phyloP scores from a whole-genome alignment of 768 basidiomycete genomes.

The Artomyces pyxidatus region DNA sequence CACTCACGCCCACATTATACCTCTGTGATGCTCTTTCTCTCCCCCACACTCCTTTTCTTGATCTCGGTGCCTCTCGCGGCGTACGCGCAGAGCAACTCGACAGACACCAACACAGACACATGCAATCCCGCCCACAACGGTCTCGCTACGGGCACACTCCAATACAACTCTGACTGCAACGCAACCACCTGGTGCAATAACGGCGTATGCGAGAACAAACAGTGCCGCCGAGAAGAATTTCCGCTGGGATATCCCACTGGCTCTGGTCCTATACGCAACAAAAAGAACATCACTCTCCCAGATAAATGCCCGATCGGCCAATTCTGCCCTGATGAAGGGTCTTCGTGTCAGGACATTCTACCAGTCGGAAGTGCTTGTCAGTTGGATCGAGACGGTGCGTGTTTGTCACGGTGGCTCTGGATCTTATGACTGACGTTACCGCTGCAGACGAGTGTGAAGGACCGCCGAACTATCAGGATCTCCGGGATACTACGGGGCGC shows the following conservation, averaged over 20 bases:
- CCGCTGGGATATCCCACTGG: conserved; percentile 56
- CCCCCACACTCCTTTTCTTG: conserved; percentile 49
- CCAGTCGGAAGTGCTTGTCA: conserved; percentile 66
- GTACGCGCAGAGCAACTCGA: conserved; percentile 26
- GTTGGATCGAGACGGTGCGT: conserved; percentile 76
- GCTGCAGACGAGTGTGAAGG: conserved; percentile 67
- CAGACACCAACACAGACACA: conserved; percentile 29
- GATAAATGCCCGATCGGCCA: conserved; percentile 48
- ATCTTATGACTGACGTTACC: not conserved
- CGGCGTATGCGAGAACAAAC: conserved; percentile 49
- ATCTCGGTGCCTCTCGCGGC: conserved; percentile 21
- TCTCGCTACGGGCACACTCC: conserved; percentile 68
- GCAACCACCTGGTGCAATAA: conserved; percentile 56
- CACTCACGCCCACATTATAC: not conserved
- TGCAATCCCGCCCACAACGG: conserved; percentile 54
- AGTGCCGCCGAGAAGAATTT: conserved; percentile 71
- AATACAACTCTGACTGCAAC: conserved; percentile 75
- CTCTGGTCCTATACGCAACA: not conserved
- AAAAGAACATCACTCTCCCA: conserved; percentile 35
- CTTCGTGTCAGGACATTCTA: conserved; percentile 53
- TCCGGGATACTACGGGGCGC: conserved; percentile 54
- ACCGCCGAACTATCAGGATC: conserved; percentile 56
- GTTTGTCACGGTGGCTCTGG: not conserved
- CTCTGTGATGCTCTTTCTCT: conserved; percentile 23
- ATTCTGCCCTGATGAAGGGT: conserved; percentile 84